phyloP scores from a whole-genome alignment of 306 rosid species.

The Rosa rugosa region DNA sequence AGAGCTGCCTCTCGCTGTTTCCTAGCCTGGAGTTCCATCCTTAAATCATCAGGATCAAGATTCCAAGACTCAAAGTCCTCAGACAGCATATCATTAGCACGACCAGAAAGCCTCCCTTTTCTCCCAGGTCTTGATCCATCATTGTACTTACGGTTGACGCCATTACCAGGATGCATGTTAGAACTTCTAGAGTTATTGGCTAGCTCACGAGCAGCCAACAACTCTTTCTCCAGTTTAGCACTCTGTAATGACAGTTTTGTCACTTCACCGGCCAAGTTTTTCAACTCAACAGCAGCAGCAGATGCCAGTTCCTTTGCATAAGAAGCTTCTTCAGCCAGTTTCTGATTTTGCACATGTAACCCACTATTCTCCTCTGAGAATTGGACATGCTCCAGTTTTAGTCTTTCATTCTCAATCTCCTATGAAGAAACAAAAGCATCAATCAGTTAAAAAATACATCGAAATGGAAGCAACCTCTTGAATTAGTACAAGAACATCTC shows the following conservation, averaged over 20 bases:
- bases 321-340: conserved; percentile 95
- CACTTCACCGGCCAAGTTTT: conserved; percentile 97
- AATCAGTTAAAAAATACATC: conserved; percentile 20
- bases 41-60: conserved; percentile 76
- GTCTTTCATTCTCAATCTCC: conserved; percentile 92
- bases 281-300: conserved; percentile 98
- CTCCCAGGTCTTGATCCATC: conserved; percentile 70
- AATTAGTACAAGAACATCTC: background rate
- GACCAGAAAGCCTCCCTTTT: conserved; percentile 72
- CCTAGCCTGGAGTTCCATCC: conserved; percentile 89
- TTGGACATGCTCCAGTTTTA: conserved; percentile 82
- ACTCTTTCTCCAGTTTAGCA: conserved; percentile 84
- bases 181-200: conserved; percentile 63
- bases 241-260: conserved; percentile 86
- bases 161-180: conserved; percentile 50
- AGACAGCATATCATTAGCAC: conserved; percentile 54
- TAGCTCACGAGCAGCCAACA: conserved; percentile 69
- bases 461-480: conserved; percentile 12
- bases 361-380: conserved; percentile 95
- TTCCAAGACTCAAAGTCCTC: conserved; percentile 82
- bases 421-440: conserved; percentile 30
- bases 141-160: conserved; percentile 64
- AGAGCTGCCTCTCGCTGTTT: conserved; percentile 92
- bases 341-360: conserved; percentile 86
- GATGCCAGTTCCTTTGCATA: conserved; percentile 98